These are phyloP conservation scores for Neopestalotiopsis clavispora DNA, from an alignment of 2,329 filamentous ascomycete species.

Conservation along the genomic window DNA sequence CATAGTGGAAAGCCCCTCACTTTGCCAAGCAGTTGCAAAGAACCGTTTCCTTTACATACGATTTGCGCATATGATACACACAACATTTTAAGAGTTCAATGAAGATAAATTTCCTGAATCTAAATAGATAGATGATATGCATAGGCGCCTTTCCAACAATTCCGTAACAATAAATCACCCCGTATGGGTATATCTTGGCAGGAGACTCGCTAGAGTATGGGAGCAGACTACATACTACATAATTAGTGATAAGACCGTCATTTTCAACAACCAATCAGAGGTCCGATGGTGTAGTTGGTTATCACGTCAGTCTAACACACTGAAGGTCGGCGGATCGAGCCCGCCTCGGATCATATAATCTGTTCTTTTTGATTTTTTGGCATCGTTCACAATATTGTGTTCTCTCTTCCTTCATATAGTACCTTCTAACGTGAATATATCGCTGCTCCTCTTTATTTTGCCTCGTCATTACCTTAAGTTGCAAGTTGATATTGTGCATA, in stretches of 20 bases:
- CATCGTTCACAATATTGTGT: too few species aligned
- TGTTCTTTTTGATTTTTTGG: not conserved
- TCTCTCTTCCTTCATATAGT: too few species aligned
- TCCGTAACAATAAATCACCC: too few species aligned
- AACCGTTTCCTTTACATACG: not conserved
- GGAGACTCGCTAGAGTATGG: too few species aligned
- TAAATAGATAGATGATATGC: too few species aligned
- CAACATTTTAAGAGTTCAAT: not conserved
- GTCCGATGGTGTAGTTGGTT: slow-evolving; percentile 46
- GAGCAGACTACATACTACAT: not conserved
- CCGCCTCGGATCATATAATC: slow-evolving; percentile 22
- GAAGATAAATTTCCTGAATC: too few species aligned
- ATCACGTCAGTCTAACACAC: slow-evolving; percentile 55
- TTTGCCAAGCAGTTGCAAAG: not conserved
- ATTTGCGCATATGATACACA: not conserved
- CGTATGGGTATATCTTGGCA: too few species aligned
- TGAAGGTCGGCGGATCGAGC: slow-evolving; percentile 43
- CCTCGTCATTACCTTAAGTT: too few species aligned
- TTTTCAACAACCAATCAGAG: slow-evolving; percentile 5
- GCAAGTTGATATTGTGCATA: too few species aligned
- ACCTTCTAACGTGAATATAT: too few species aligned
- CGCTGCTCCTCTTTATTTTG: not conserved
- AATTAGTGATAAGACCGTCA: not conserved
- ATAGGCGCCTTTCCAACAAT: too few species aligned
- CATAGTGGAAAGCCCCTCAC: not conserved